A percentile compares a stretch with the other conserved stretches of the same genome.
These are phyloP conservation scores for Lipomyces starkeyi DNA, from an alignment of 805 yeast species.

Conservation along the genomic window DNA sequence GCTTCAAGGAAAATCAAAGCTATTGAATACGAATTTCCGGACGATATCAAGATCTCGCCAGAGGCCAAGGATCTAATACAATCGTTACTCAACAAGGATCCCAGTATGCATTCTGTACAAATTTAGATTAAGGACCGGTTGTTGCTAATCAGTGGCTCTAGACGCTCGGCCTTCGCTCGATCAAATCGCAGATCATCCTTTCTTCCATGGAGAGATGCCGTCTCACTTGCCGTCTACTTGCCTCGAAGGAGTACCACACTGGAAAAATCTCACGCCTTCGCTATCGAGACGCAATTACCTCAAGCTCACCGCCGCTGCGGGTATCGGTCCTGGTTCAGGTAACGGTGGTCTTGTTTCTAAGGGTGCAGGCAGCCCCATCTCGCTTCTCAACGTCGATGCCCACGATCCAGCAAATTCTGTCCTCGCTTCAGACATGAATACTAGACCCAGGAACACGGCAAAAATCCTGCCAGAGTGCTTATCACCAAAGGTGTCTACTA, in stretches of 20 bases:
- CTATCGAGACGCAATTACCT: constrained; percentile 31
- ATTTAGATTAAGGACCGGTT: background rate
- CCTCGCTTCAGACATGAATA: background rate
- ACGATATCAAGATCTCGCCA: constrained; percentile 62
- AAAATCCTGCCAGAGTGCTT: constrained; percentile 31
- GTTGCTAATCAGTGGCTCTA: background rate
- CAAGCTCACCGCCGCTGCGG: constrained; percentile 34
- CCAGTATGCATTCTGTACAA: constrained; percentile 49
- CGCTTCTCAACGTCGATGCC: constrained; percentile 6
- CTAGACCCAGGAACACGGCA: constrained; percentile 8
- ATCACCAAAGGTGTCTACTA: constrained; percentile 30
- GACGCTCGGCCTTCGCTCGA: constrained; percentile 74
- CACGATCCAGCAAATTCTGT: constrained; percentile 1
- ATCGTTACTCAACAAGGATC: constrained; percentile 77
- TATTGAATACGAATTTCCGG: constrained; percentile 81
- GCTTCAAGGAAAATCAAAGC: constrained; percentile 60
- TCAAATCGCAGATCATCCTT: constrained; percentile 78
- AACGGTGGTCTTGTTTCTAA: constrained; percentile 16
- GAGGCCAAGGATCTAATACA: constrained; percentile 76
- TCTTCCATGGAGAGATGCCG: constrained; percentile 91
- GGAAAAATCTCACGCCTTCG: constrained; percentile 45
- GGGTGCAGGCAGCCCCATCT: constrained; percentile 32
- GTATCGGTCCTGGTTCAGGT: constrained; percentile 35
- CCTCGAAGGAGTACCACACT: constrained; percentile 66
- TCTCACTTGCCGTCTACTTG: constrained; percentile 65